A percentile compares a stretch with the other conserved stretches of the same genome.
phyloP scores from a whole-genome alignment of 1,284 basidiomycete genomes.

The Tranzscheliella williamsii region DNA sequence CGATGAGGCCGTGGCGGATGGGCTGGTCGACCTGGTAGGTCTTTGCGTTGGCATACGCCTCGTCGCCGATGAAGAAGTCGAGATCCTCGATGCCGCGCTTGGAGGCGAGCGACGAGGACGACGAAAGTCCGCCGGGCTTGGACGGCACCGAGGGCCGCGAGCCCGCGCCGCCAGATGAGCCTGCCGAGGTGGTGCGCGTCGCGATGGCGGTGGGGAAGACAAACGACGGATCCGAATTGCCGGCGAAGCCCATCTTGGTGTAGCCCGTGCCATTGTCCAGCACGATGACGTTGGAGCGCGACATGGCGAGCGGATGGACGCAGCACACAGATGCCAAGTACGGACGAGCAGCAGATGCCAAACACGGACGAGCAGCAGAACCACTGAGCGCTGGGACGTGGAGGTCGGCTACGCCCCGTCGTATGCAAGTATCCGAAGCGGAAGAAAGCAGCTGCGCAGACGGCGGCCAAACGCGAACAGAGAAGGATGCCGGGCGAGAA shows the following conservation, averaged over 20 bases:
- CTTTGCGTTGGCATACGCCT: conserved; percentile 92
- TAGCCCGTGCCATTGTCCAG: conserved; percentile 93
- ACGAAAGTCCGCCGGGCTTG: conserved; percentile 69
- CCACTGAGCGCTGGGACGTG: too few relatives aligned
- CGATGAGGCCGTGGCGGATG: conserved; percentile 96
- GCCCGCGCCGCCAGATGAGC: conserved; percentile 59
- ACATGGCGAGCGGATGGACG: conserved; percentile 46
- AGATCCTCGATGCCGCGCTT: conserved; percentile 98
- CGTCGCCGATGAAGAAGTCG: conserved; percentile 99
- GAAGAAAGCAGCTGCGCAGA: too few relatives aligned
- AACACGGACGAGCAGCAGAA: too few relatives aligned
- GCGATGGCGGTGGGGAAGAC: conserved; percentile 61
- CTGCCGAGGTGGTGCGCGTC: conserved; percentile 48
- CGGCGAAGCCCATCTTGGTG: conserved; percentile 97
- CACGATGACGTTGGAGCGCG: conserved; percentile 59
- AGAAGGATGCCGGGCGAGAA: too few relatives aligned
- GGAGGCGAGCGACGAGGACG: conserved; percentile 70
- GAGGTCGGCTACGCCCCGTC: too few relatives aligned
- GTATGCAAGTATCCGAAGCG: too few relatives aligned
- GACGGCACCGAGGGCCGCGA: conserved; percentile 72
- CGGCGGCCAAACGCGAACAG: too few relatives aligned
- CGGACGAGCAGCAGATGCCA: too few relatives aligned
- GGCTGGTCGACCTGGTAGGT: conserved; percentile 91
- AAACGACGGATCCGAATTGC: conserved; percentile 97
- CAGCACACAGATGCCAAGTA: too few relatives aligned